Evolutionary conservation across 2,329 filamentous ascomycete species (phyloP), one percentile per base, ranked within the genome.

Genomic region (Fusarium mundagurra): DNA sequence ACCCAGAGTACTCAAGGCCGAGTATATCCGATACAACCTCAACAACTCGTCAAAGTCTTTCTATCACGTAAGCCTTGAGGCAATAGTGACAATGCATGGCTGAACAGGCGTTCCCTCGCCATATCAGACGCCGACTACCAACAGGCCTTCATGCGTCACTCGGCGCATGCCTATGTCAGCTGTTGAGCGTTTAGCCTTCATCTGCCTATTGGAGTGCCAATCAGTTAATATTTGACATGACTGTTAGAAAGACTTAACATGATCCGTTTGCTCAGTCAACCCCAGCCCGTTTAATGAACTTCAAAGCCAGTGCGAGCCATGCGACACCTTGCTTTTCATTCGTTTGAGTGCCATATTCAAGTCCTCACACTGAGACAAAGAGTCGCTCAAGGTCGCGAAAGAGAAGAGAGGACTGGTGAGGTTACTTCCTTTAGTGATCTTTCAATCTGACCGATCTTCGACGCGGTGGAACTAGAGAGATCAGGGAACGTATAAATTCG

Each of bases 391-490:
- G 11, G 22, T 24, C 12, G 48, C 44, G 24, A 47, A 11, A 14
- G 8, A 29, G 18, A 47, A 29, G 24, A 47, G 18, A 2, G 8
- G 20, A 14, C 20, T 11, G 12, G 11, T 11, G 5, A n/a, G 8
- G 8, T 13, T 50, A 5, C 16, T 5, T 9, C 5, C 5, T 18
- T 18, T 4, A 13, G 5, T 33, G 11, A n/a, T n/a, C 3, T 33
- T 4, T 20, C 3, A 18, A 5, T 20, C 13, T 24, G 0, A 20
- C 20, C 3, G 9, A 18, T 16, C 9, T 34, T 14, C 4, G 6
- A 16, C 10, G 17, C 17, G 9, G 11, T 2, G 16, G 13, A 38
- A 7, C 14, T 9, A n/a, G 4, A 12, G 5, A 39, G 6, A 29
- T 18, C 14, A 39, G 11, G 10, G 2, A n/a, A 10, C 20, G 20